Evolutionary conservation across 1,139 yeast species (phyloP).

Genomic region (Pichia sp.): DNA sequence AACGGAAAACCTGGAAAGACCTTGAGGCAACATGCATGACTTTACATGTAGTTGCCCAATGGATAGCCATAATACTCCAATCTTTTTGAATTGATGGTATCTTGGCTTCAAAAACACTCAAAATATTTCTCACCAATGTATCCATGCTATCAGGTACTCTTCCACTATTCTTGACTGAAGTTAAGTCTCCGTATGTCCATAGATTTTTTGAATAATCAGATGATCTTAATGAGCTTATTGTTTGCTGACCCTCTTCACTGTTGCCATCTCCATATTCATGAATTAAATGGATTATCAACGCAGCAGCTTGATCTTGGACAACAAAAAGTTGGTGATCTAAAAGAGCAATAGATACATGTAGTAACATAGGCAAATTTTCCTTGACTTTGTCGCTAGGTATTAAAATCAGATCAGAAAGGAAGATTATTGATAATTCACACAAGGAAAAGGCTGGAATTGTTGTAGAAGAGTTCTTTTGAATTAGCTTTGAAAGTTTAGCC

Average conservation of each 20-base stretch:
- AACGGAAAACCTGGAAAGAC: conserved; percentile 87
- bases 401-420: conserved; percentile 75
- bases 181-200: conserved; percentile 88
- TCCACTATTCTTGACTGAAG: conserved; percentile 73
- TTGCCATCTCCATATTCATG: conserved; percentile 54
- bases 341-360: conserved; percentile 77
- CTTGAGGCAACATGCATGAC: conserved; percentile 96
- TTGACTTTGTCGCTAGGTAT: conserved; percentile 53
- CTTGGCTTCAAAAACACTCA: conserved; percentile 49
- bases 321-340: conserved; percentile 82
- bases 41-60: conserved; percentile 97
- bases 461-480: conserved; percentile 47
- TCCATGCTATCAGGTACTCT: conserved; percentile 89
- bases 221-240: conserved; percentile 51
- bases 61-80: conserved; percentile 80
- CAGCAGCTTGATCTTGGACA: conserved; percentile 81
- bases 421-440: conserved; percentile 82
- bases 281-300: conserved; percentile 67
- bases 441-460: conserved; percentile 71
- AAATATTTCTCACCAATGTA: conserved; percentile 58
- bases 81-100: conserved; percentile 54
- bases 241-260: conserved; percentile 49
- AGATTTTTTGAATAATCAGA: conserved; percentile 40
- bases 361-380: conserved; percentile 61
- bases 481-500: conserved; percentile 59